Evolutionary conservation across 495 filamentous ascomycete species (phyloP).

Genomic region (Tuber umbilicatum): DNA sequence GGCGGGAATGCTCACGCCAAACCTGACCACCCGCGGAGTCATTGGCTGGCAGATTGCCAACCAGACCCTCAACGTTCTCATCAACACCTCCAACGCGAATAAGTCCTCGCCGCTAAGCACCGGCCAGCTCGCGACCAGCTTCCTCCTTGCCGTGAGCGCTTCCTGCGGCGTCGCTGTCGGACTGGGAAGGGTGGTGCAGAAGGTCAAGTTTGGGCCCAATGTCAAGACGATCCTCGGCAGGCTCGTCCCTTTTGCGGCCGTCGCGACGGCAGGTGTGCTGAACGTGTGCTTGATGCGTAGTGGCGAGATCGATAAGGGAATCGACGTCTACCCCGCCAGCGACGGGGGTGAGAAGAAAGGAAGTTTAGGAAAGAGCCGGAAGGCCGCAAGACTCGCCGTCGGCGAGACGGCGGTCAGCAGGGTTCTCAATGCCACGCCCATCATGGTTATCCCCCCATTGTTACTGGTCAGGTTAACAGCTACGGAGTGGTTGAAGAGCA

Average conservation of each 20-base stretch:
- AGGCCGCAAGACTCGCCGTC: conserved; percentile 80
- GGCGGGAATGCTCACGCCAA: conserved; percentile 94
- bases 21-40: conserved; percentile 72
- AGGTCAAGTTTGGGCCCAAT: conserved; percentile 54
- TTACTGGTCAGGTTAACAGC: conserved; percentile 75
- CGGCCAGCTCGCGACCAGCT: conserved; percentile 76
- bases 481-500: conserved; percentile 63
- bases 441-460: conserved; percentile 91
- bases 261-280: conserved; percentile 78
- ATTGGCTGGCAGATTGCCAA: conserved; percentile 94
- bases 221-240: conserved; percentile 67
- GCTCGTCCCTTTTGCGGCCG: conserved; percentile 90
- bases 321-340: conserved; percentile 69
- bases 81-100: conserved; percentile 96
- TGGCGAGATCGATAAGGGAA: conserved; percentile 85
- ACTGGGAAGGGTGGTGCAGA: conserved; percentile 80
- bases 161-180: conserved; percentile 89
- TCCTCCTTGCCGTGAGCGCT: conserved; percentile 82
- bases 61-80: conserved; percentile 94
- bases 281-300: conserved; percentile 98
- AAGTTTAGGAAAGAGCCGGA: conserved; percentile 65
- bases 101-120: conserved; percentile 81
- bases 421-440: conserved; percentile 86
- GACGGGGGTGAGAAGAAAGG: conserved; percentile 38
- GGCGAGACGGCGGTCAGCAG: conserved; percentile 82